Evolutionary conservation across 805 yeast species (phyloP), one percentile per base, ranked within the genome.

Genomic region (Spathaspora girioi): DNA sequence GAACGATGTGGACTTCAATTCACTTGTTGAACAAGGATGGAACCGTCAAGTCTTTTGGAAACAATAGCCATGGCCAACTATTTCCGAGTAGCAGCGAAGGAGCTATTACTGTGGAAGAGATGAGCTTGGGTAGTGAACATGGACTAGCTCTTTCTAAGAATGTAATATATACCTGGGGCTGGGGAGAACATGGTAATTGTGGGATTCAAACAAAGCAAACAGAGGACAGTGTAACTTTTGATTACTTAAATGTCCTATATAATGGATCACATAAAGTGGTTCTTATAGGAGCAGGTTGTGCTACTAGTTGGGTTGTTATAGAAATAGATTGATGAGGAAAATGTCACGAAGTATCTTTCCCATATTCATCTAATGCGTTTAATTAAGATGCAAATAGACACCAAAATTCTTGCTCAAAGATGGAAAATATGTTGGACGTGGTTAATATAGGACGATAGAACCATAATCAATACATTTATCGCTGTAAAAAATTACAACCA

Each of bases 171-270:
- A 78, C 92, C 1, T 94, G 98, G 98, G 99, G 99, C 0, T 93
- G 99, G 99, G 97, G 97, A 12, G 98, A 94, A 62, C 99, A 93
- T 66, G 99, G 99, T 0, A 93, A 93, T 63, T 93, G 98, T 68
- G 96, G 97, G 0, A 47, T 50, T 1, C 62, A 65, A 19, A 27
- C 17, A 2, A 48, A 56, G 18, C 38, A 43, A 3, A 15, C 23
- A 11, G 48, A 38, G 45, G 65, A 51, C 38, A 68, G 48, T 46
- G 78, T 70, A 45, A 70, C 75, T 2, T 75, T 67, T 53, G 68
- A 65, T 52, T 60, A 66, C 43, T 56, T 76, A 18, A 77, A 77
- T 50, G 50, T 48, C 8, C 38, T 77, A 3, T 71, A 73, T 56
- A 46, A 48, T 7, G 64, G 61, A 2, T 15, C 38, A 15, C 11